Evolutionary conservation across 352 stramenopile genomes (phyloP), one percentile per base, ranked within the genome.

Genomic region (Globisporangium ultimum): DNA sequence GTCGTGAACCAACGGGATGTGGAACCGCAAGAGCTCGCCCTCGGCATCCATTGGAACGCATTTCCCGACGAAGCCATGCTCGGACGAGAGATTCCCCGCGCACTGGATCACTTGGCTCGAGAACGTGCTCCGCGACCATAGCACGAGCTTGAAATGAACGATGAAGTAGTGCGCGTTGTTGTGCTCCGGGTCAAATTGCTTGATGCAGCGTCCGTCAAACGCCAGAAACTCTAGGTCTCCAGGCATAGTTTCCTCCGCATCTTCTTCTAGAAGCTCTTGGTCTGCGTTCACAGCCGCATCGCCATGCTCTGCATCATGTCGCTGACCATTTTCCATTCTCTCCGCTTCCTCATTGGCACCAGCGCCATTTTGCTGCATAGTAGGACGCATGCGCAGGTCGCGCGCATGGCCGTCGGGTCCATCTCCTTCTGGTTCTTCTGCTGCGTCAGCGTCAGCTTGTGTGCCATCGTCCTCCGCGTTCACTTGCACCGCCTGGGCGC

Each of bases 131-230:
- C 68, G 68, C 40, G 60, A 64, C 66, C 69, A 84, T 36, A 66
- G 70, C 36, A 84, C 67, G 14, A 84, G 55, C 42, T 80, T 80
- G 51, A 80, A 84, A 24, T 78, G 66, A 21, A 76, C 60, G n/a
- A 76, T 65, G 49, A 72, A 79, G 52, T 61, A 71, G 53, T 58
- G 48, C 12, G 36, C 53, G n/a, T 50, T 58, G 12, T 51, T 43
- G 11, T 18, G 41, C 53, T 58, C 53, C 1, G 41, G 53, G n/a
- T 58, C 53, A n/a, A 51, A 51, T 6, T 58, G 53, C 12, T 41
- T 50, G 17, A 32, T 43, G 41, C 53, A 58, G n/a, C 41, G 22
- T 8, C 53, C 53, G n/a, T 58, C 53, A 17, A 58, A 58, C 24
- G 41, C 41, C 14, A 58, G 21, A 45, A 49, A 58, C 24, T 58